Evolutionary conservation across 1,284 basidiomycete genomes (phyloP).

Genomic region (Ceratorhiza oryzae-sativae): DNA sequence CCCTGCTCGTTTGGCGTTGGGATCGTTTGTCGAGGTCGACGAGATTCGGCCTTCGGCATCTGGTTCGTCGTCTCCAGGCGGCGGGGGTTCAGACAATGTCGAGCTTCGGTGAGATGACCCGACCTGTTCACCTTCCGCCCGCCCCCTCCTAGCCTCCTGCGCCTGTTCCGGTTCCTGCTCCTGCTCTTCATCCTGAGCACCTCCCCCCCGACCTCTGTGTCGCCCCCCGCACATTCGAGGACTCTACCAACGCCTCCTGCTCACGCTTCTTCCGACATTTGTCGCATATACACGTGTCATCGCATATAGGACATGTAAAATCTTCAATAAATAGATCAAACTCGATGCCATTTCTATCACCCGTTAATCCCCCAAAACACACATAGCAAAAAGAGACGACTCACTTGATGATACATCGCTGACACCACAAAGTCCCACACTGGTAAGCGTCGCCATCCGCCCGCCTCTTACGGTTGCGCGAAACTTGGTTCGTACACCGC

Average conservation of each 20-base stretch:
- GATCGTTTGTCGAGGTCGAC: neutral
- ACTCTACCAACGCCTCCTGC: neutral
- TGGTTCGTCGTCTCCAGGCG: no score
- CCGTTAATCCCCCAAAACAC: neutral
- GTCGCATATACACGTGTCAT: conserved; percentile 17
- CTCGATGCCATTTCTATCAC: conserved; percentile 1
- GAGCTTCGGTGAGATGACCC: neutral
- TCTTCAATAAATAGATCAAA: neutral
- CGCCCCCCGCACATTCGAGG: no score
- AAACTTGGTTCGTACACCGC: neutral
- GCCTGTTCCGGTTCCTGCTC: neutral
- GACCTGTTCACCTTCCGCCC: neutral
- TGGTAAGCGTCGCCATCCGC: neutral
- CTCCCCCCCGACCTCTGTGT: neutral
- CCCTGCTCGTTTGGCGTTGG: neutral
- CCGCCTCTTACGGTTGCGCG: neutral
- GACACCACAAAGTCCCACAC: conserved; percentile 20
- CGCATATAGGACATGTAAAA: conserved; percentile 26
- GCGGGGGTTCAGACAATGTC: neutral
- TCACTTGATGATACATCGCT: conserved; percentile 21
- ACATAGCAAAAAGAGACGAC: neutral
- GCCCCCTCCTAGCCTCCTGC: neutral
- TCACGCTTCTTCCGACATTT: neutral
- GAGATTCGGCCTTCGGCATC: no score
- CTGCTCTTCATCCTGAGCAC: neutral